A percentile compares a stretch with the other conserved stretches of the same genome.
phyloP scores from a whole-genome alignment of 176 grass and related monocot species.

The Tuctoria greenei region DNA sequence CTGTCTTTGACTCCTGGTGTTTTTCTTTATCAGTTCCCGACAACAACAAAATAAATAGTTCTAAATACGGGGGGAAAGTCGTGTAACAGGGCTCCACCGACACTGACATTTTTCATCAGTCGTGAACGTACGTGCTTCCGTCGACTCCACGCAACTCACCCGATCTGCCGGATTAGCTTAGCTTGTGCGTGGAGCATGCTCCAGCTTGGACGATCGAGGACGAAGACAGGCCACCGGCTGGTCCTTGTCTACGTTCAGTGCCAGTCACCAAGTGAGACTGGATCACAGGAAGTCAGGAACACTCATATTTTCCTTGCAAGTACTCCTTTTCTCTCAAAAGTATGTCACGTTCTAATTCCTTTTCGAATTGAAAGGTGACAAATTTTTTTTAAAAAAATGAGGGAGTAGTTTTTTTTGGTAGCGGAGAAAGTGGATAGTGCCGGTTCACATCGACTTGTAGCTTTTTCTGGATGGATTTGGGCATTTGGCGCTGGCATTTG shows the following conservation, averaged over 20 bases:
- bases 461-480: background rate
- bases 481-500: background rate
- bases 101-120: background rate
- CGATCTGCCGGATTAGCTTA: background rate
- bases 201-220: background rate
- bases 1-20: too few relatives aligned
- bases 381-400: too few relatives aligned
- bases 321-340: too few relatives aligned
- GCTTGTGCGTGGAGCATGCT: background rate
- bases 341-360: too few relatives aligned
- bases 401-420: too few relatives aligned
- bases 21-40: background rate
- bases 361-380: too few relatives aligned
- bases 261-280: background rate
- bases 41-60: background rate
- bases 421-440: background rate
- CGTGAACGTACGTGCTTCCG: slow-evolving; percentile 1
- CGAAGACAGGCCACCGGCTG: background rate
- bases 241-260: background rate
- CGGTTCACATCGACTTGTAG: background rate
- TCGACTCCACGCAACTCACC: slow-evolving; percentile 8
- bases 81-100: background rate
- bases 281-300: too few relatives aligned
- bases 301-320: background rate
- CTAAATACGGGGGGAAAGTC: background rate